These are phyloP conservation scores for Lactifluus rugatus DNA, from an alignment of 768 basidiomycete species.

Conservation along the genomic window DNA sequence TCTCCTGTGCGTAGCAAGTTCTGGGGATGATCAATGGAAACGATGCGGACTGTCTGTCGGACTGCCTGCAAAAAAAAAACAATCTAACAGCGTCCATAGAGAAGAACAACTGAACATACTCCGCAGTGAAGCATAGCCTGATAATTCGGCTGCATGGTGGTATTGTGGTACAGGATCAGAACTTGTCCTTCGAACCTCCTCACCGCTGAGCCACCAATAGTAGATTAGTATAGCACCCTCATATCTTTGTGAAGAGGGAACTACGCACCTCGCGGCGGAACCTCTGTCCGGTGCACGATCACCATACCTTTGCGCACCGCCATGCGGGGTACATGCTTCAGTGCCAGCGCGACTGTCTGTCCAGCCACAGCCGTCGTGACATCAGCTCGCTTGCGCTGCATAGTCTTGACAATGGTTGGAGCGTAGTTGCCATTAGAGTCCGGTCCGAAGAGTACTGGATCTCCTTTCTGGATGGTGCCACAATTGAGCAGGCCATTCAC, in stretches of 20 bases:
- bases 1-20: slow-evolving; percentile 90
- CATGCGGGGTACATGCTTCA: slow-evolving; percentile 78
- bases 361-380: slow-evolving; percentile 87
- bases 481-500: slow-evolving; percentile 77
- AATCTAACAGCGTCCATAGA: slow-evolving; percentile 6
- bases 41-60: slow-evolving; percentile 83
- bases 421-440: slow-evolving; percentile 88
- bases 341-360: slow-evolving; percentile 86
- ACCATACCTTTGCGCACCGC: slow-evolving; percentile 94
- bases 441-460: slow-evolving; percentile 78
- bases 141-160: slow-evolving; percentile 86
- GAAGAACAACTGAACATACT: slow-evolving; percentile 31
- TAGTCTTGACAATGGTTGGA: slow-evolving; percentile 72
- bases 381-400: slow-evolving; percentile 85
- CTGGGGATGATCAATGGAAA: slow-evolving; percentile 86
- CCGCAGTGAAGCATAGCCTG: slow-evolving; percentile 97
- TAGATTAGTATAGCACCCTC: neutral
- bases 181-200: slow-evolving; percentile 89
- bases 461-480: slow-evolving; percentile 67
- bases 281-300: slow-evolving; percentile 69
- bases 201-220: slow-evolving; percentile 40
- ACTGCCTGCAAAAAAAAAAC: slow-evolving; percentile 47
- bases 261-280: slow-evolving; percentile 58
- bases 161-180: slow-evolving; percentile 88
- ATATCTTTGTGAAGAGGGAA: neutral